A percentile compares a stretch with the other conserved stretches of the same genome.
phyloP scores from a whole-genome alignment of 2,329 filamentous ascomycete species.

The Raffaelea deltoideospora region DNA sequence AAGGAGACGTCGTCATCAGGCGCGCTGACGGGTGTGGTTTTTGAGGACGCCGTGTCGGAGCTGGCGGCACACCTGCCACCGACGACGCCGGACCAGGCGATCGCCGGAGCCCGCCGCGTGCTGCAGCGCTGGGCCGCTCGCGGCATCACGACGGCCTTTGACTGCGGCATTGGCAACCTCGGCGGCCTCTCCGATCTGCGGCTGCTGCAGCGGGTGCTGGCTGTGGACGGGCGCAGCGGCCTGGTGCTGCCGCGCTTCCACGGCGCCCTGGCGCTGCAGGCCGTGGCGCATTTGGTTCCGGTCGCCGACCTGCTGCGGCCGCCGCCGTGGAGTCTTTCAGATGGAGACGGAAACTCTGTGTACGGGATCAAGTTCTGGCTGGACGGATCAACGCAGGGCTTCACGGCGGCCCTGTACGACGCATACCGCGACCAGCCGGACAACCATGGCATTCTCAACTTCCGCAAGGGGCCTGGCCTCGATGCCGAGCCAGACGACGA shows the following conservation, averaged over 20 bases:
- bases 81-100: background rate
- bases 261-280: slow-evolving; percentile 3
- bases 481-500: slow-evolving; percentile 5
- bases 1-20: background rate
- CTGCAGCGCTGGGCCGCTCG: slow-evolving; percentile 4
- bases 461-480: slow-evolving; percentile 3
- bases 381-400: slow-evolving; percentile 6
- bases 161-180: slow-evolving; percentile 6
- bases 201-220: slow-evolving; percentile 1
- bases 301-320: slow-evolving; percentile 1
- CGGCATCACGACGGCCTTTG: slow-evolving; percentile 7
- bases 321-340: slow-evolving; percentile 3
- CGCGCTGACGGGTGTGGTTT: slow-evolving; percentile 3
- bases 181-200: slow-evolving; percentile 4
- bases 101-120: slow-evolving; percentile 1
- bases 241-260: slow-evolving; percentile 3
- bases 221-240: background rate
- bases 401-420: slow-evolving; percentile 5
- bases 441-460: slow-evolving; percentile 14
- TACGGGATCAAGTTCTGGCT: slow-evolving; percentile 8
- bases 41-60: slow-evolving; percentile 2
- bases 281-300: slow-evolving; percentile 1
- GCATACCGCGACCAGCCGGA: slow-evolving; percentile 7
- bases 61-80: slow-evolving; percentile 1
- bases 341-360: background rate